Evolutionary conservation across 495 filamentous ascomycete genomes (phyloP).

Genomic region (Neurospora sp.): DNA sequence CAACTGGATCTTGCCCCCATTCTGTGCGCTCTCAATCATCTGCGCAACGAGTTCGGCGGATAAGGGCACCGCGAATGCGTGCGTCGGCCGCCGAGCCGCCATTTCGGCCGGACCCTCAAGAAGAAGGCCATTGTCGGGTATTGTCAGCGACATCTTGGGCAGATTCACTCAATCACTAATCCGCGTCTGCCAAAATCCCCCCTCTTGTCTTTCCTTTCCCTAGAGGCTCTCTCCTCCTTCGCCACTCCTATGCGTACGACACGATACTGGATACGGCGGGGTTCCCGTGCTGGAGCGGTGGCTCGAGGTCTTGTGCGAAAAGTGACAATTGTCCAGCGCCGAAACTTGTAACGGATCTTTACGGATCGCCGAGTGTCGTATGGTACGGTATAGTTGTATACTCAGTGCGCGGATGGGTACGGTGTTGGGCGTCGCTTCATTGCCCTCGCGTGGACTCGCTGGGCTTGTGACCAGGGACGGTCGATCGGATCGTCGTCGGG

Average conservation of each 20-base stretch:
- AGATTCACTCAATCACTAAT: background rate
- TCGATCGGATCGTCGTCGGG: background rate
- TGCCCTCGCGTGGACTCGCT: background rate
- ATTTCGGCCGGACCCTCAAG: conserved; percentile 31
- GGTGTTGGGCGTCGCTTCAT: background rate
- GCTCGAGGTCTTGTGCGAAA: background rate
- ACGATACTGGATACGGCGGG: background rate
- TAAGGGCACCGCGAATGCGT: conserved; percentile 55
- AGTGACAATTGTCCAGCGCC: background rate
- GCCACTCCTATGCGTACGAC: background rate
- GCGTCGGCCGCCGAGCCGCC: conserved; percentile 26
- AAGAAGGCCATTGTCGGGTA: conserved; percentile 34
- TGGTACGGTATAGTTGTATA: background rate
- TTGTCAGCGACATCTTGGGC: conserved; percentile 25
- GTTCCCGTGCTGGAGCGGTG: background rate
- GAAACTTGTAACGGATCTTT: background rate
- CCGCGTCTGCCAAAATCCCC: conserved; percentile 3
- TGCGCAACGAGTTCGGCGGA: conserved; percentile 57
- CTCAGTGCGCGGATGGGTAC: background rate
- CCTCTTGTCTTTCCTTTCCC: background rate
- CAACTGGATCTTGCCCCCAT: conserved; percentile 50
- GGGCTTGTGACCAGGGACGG: background rate
- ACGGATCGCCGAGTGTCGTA: background rate
- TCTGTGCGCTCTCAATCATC: conserved; percentile 55
- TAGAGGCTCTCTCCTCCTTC: background rate